A percentile compares a stretch with the other conserved stretches of the same genome.
Evolutionary conservation across 2,329 filamentous ascomycete species (phyloP).

Genomic region (Diplodia scrobiculata): DNA sequence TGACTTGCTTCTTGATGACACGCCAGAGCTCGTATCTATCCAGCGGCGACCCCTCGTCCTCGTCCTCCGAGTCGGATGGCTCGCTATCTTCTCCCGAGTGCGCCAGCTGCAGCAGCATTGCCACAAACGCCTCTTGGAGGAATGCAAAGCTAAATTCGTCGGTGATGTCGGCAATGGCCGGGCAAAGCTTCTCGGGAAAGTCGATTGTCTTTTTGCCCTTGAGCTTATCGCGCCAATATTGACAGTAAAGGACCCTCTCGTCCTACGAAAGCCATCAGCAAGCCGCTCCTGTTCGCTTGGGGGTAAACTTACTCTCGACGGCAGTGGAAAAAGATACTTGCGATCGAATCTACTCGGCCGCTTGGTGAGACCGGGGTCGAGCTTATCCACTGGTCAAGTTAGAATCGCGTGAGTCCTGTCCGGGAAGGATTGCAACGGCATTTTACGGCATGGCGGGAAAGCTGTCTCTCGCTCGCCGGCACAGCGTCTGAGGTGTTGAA

Average conservation of each 20-base stretch:
- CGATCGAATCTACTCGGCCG: slow-evolving; percentile 52
- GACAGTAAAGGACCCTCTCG: slow-evolving; percentile 62
- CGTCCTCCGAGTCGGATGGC: slow-evolving; percentile 29
- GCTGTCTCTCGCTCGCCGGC: no score
- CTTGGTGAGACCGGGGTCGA: slow-evolving; percentile 66
- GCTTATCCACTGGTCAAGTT: slow-evolving; percentile 57
- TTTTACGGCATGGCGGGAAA: no score
- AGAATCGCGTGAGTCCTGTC: background rate
- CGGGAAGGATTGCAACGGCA: no score
- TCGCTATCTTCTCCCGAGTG: slow-evolving; percentile 37
- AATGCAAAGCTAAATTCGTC: slow-evolving; percentile 51
- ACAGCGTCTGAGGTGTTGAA: background rate
- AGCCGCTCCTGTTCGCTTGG: background rate
- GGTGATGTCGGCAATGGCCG: slow-evolving; percentile 48
- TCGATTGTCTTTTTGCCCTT: slow-evolving; percentile 55
- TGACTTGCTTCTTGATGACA: slow-evolving; percentile 65
- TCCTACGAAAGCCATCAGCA: slow-evolving; percentile 40
- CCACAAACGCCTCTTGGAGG: slow-evolving; percentile 51
- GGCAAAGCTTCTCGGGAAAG: slow-evolving; percentile 48
- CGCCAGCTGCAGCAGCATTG: slow-evolving; percentile 45
- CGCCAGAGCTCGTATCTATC: slow-evolving; percentile 60
- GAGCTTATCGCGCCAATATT: slow-evolving; percentile 65
- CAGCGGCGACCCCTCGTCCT: slow-evolving; percentile 51
- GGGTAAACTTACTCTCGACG: slow-evolving; percentile 39
- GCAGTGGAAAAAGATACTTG: slow-evolving; percentile 64